Evolutionary conservation across 108 stramenopile species (phyloP), one percentile per base, ranked within the genome.

Genomic region (Fragilariopsis cylindrus): DNA sequence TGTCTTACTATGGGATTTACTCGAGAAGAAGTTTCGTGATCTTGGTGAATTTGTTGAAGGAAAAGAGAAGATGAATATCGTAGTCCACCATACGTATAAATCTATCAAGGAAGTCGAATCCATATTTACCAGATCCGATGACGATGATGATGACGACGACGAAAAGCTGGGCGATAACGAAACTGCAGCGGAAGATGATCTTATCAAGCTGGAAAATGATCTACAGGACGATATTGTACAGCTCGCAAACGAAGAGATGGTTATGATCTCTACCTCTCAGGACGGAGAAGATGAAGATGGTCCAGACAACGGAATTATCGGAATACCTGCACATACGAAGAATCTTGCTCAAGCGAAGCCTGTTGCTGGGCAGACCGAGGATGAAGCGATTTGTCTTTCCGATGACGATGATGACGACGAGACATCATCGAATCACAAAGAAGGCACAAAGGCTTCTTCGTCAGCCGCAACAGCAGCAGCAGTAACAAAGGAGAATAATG

Each of bases 11-110:
- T 96, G 97, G 92, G 89, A 87, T 55, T 72, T 94, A 3, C 70
- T 96, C 15, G 92, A 97, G 81, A 90, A 88, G 75, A 94, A 94
- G 68, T 94, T 91, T 65, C 82, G 75, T 18, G 88, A 89, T 47
- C 80, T 94, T n/a, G 92, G 92, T 44, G 92, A 94, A 77, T 94
- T 96, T 74, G 95, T 96, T 7, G 95, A 96, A 74, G 95, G 95
- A 3, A 89, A 88, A 60, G 91, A 93, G 71, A 92, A 92, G 65
- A 78, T 87, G 77, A 91, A 85, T n/a, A 84, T 95, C 50, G 92
- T 91, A 50, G 81, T 95, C 6, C 71, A 90, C 45, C 78, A 74
- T 48, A 79, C 75, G 39, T 89, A 82, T 56, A 68, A 81, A 42
- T 74, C 76, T 57, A 75, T 76, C 16, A 82, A 86, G 40, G 88